Conservation (phyloP, 1,139 yeast genomes). For the Debaryomyces singareniensis region DNA sequence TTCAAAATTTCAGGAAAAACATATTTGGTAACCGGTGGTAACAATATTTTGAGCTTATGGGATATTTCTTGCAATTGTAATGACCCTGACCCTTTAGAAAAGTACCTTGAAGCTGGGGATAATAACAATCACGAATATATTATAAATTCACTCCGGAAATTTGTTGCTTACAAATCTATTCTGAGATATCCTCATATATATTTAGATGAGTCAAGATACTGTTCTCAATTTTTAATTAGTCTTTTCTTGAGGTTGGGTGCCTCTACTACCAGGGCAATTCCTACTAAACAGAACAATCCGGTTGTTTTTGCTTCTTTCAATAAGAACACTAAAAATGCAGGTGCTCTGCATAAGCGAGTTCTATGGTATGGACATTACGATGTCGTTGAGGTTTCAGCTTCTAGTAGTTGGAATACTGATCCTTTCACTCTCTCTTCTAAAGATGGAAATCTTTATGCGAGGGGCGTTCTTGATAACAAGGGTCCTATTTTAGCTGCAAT, state of each 20-base stretch:
- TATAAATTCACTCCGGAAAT: slow-evolving; percentile 52
- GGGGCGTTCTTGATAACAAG: slow-evolving; percentile 93
- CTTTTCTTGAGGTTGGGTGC: slow-evolving; percentile 72
- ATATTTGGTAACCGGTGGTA: slow-evolving; percentile 34
- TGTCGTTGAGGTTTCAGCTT: slow-evolving; percentile 61
- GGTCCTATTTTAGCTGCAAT: slow-evolving; percentile 91
- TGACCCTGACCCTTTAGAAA: slow-evolving; percentile 1
- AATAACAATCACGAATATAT: slow-evolving; percentile 48
- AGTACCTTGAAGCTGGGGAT: slow-evolving; percentile 8
- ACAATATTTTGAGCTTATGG: slow-evolving; percentile 30
- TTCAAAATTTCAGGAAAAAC: slow-evolving; percentile 18
- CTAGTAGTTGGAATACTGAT: slow-evolving; percentile 64
- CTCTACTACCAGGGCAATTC: slow-evolving; percentile 54
- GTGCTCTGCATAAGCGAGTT: slow-evolving; percentile 27
- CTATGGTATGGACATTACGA: slow-evolving; percentile 96
- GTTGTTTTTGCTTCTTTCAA: slow-evolving; percentile 71
- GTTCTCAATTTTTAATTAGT: slow-evolving; percentile 71
- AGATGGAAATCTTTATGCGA: slow-evolving; percentile 82
- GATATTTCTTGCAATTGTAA: slow-evolving; percentile 22
- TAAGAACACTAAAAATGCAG: slow-evolving; percentile 22
- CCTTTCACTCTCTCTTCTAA: slow-evolving; percentile 72
- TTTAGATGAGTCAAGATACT: slow-evolving; percentile 76
- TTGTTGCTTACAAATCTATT: slow-evolving; percentile 70
- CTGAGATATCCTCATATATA: slow-evolving; percentile 62
- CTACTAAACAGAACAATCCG: slow-evolving; percentile 76